Base-by-base conservation (phyloP, 75 land plant species). In the Cupressus sempervirens region DNA sequence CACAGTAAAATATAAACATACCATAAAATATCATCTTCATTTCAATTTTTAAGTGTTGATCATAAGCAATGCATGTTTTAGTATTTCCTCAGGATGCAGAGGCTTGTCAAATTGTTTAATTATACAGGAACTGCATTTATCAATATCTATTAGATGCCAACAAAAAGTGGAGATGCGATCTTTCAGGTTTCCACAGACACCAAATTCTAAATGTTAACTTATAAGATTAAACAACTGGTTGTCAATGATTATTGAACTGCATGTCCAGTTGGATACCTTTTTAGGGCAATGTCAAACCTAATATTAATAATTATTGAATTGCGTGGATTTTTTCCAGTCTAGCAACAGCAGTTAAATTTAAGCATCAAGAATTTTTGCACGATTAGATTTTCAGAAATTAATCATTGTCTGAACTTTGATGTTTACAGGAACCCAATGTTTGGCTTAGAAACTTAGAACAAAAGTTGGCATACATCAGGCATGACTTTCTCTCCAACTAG, bases 31-130 rank as follows among this genome's bases (percentile, higher is more conserved):
- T 79, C 26, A 11, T 79, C 81, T 79, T 45, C 29, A 43, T 41
- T 30, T 79, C 81, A 41, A n/a, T n/a, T n/a, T n/a, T n/a, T n/a
- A n/a, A 79, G 45, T 43, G 48, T 79, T 79, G 50, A 79, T 79
- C 50, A 79, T 12, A 45, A 41, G n/a, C n/a, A 79, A n/a, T 0
- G 3, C 12, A 79, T 36, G 29, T 41, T 79, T 79, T 79, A 43
- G 13, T 11, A 48, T 48, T 11, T 11, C 9, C 23, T 29, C n/a
- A n/a, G 12, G 2, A 38, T 38, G 40, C 40, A 38, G 40, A 38
- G 40, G 2, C 40, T 38, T 38, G 40, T 38, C 40, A 38, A 38
- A 38, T 2, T 38, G 40, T 38, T 23, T n/a, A 76, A 41, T 26
- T 4, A 45, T 79, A 79, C 29, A 58, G 23, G 5, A 9, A 40